A percentile compares a stretch with the other conserved stretches of the same genome.
Evolutionary conservation across 75 land plant species (phyloP).

Genomic region (Ceratopteris richardii): DNA sequence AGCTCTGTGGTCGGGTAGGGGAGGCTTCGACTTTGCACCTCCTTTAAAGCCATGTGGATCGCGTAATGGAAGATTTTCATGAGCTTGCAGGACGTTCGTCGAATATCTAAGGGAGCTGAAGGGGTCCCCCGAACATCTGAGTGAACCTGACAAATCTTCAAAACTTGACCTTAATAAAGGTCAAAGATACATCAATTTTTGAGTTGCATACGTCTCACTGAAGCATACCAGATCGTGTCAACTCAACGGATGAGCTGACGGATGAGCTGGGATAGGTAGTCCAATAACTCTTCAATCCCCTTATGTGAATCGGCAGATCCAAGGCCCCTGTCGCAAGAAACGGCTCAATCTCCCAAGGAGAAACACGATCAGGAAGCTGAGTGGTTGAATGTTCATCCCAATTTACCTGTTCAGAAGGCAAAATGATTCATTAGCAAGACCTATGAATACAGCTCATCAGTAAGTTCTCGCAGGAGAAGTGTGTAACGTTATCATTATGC

Average conservation of each 20-base stretch:
- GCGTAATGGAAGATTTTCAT: too few relatives aligned
- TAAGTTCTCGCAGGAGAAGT: too few relatives aligned
- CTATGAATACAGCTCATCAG: too few relatives aligned
- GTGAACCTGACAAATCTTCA: constrained; percentile 14
- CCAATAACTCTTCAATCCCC: constrained; percentile 46
- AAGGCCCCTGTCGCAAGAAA: constrained; percentile 40
- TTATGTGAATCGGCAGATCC: constrained; percentile 15
- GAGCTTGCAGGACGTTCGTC: constrained; percentile 94
- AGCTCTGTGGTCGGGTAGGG: neutral
- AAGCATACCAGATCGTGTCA: constrained; percentile 29
- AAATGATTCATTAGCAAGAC: too few relatives aligned
- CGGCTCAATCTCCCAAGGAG: constrained; percentile 88
- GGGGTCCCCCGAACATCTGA: constrained; percentile 35
- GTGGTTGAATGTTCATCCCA: constrained; percentile 65
- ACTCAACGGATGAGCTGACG: constrained; percentile 19
- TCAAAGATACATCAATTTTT: too few relatives aligned
- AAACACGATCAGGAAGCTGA: constrained; percentile 48
- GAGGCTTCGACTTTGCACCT: neutral
- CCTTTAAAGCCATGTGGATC: too few relatives aligned
- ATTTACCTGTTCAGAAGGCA: constrained; percentile 53
- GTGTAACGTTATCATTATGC: too few relatives aligned
- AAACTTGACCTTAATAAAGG: too few relatives aligned
- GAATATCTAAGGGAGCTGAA: constrained; percentile 46
- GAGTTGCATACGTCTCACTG: too few relatives aligned
- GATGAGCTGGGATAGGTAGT: constrained; percentile 18